Evolutionary conservation across 2,329 filamentous ascomycete species (phyloP).

Genomic region (Phialocephala subalpina): DNA sequence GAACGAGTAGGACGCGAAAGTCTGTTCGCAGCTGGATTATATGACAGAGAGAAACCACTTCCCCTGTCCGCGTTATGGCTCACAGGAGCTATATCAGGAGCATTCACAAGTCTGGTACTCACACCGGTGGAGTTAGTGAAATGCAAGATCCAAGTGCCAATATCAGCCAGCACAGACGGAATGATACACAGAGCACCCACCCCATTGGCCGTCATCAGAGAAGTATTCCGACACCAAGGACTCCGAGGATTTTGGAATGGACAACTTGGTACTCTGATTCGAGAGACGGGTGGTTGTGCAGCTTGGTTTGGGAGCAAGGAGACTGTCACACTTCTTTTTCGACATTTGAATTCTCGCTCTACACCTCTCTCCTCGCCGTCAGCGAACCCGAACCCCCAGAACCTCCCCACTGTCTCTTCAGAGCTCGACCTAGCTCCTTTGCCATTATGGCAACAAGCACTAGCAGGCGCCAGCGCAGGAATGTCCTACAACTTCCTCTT

Average conservation of each 20-base stretch:
- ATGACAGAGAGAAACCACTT: conserved; percentile 63
- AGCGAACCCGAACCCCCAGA: conserved; percentile 16
- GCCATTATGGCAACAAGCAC: conserved; percentile 85
- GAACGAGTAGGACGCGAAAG: conserved; percentile 77
- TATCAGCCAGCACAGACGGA: conserved; percentile 47
- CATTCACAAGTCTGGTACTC: conserved; percentile 87
- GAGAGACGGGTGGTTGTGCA: conserved; percentile 90
- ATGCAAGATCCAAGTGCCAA: conserved; percentile 93
- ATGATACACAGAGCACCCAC: conserved; percentile 58
- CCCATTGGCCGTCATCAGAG: conserved; percentile 75
- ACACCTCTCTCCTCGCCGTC: conserved; percentile 26
- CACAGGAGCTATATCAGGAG: conserved; percentile 86
- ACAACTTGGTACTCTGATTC: conserved; percentile 90
- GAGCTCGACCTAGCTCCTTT: conserved; percentile 59
- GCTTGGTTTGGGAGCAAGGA: conserved; percentile 97
- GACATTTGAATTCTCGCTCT: conserved; percentile 51
- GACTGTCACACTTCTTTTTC: conserved; percentile 65
- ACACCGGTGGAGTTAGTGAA: conserved; percentile 98
- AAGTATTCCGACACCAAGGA: conserved; percentile 85
- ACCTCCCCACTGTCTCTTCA: conserved; percentile 22
- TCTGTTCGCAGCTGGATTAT: conserved; percentile 61
- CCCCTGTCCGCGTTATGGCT: conserved; percentile 78
- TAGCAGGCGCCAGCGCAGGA: conserved; percentile 86
- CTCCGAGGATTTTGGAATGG: conserved; percentile 92
- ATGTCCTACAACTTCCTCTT: conserved; percentile 97